Conservation (phyloP, 2,329 filamentous ascomycete genomes). For the Didymella lethalis region DNA sequence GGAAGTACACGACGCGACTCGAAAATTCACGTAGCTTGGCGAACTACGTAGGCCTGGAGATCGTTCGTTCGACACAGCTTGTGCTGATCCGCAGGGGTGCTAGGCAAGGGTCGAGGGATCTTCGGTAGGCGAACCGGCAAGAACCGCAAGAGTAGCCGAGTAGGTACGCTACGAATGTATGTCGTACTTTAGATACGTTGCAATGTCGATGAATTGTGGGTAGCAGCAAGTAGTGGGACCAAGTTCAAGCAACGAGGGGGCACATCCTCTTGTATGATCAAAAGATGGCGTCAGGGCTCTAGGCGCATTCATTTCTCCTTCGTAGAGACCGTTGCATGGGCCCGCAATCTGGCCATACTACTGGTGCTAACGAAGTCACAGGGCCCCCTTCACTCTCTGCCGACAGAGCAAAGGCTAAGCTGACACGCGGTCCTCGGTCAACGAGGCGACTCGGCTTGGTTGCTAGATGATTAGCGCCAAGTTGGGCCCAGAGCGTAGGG, state of each 20-base stretch:
- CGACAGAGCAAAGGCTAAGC: slow-evolving; percentile 38
- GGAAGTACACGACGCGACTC: slow-evolving; percentile 20
- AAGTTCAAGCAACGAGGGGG: slow-evolving; percentile 25
- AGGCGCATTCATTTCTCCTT: slow-evolving; percentile 28
- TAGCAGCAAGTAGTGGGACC: slow-evolving; percentile 4
- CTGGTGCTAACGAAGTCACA: slow-evolving; percentile 31
- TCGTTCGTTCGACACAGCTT: slow-evolving; percentile 4
- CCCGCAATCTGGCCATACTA: slow-evolving; percentile 35
- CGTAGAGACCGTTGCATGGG: slow-evolving; percentile 33
- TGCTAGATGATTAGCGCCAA: slow-evolving; percentile 26
- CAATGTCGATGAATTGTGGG: background rate
- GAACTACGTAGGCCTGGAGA: slow-evolving; percentile 29
- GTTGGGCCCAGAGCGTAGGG: slow-evolving; percentile 29
- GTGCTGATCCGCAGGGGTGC: slow-evolving; percentile 18
- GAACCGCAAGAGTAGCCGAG: slow-evolving; percentile 11
- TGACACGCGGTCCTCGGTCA: slow-evolving; percentile 40
- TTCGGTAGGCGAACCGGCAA: slow-evolving; percentile 8
- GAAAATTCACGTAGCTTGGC: slow-evolving; percentile 21
- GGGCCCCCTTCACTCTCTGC: slow-evolving; percentile 32
- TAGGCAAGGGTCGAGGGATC: slow-evolving; percentile 13
- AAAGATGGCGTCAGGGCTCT: slow-evolving; percentile 27
- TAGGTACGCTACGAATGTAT: background rate
- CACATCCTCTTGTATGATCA: slow-evolving; percentile 38
- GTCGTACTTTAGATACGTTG: background rate
- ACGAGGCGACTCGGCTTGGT: slow-evolving; percentile 28